A percentile compares a stretch with the other conserved stretches of the same genome.
phyloP scores from a whole-genome alignment of 306 rosid genomes.

The Malus fusca region DNA sequence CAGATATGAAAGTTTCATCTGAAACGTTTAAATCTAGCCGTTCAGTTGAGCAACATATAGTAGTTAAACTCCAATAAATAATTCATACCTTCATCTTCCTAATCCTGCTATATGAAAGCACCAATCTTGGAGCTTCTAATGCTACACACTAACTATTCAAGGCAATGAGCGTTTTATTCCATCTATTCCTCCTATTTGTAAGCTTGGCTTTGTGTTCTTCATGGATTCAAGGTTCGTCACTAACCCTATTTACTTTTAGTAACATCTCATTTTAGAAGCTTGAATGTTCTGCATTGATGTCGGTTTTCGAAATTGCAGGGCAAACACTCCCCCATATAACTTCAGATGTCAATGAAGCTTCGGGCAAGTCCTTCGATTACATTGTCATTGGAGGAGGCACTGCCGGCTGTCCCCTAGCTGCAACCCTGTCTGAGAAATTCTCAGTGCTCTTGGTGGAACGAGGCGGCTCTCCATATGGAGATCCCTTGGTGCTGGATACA shows the following conservation, averaged over 20 bases:
- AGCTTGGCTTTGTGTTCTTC: conserved; percentile 25
- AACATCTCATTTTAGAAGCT: neutral
- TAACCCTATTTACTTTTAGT: neutral
- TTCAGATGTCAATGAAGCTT: conserved; percentile 48
- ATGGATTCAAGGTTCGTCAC: conserved; percentile 26
- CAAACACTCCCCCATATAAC: conserved; percentile 46
- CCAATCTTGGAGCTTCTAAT: neutral
- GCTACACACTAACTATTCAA: neutral
- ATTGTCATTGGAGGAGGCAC: conserved; percentile 80
- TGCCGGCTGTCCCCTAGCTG: conserved; percentile 64
- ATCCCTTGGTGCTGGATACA: conserved; percentile 49
- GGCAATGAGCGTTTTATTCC: conserved; percentile 11
- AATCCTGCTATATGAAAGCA: conserved; percentile 9
- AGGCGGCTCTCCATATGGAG: conserved; percentile 59
- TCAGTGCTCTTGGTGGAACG: conserved; percentile 63
- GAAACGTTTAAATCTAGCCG: neutral
- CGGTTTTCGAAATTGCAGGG: conserved; percentile 18
- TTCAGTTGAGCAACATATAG: neutral
- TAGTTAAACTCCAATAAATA: too few relatives aligned
- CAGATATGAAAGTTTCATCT: neutral
- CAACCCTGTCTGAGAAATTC: conserved; percentile 56
- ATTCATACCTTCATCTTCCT: conserved; percentile 4
- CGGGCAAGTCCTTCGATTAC: conserved; percentile 61
- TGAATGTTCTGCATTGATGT: neutral
- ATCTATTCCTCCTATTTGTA: conserved; percentile 20